These are phyloP conservation scores for Glonium stellatum DNA, from an alignment of 495 filamentous ascomycete genomes.

Conservation along the genomic window DNA sequence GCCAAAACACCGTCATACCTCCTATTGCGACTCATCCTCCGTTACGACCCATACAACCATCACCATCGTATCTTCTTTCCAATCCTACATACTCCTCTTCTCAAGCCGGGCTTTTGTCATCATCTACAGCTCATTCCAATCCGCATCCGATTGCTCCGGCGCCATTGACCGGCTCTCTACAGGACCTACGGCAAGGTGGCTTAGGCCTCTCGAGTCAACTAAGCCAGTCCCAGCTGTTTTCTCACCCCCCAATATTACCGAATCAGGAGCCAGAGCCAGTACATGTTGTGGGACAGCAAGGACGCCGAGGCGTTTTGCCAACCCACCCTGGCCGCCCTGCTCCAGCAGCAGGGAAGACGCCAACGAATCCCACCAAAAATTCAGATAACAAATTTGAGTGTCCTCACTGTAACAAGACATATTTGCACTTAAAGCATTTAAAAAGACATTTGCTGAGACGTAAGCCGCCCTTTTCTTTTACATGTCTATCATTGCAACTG, in stretches of 20 bases:
- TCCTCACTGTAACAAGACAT: conserved; percentile 94
- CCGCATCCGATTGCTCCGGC: conserved; percentile 16
- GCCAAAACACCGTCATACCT: conserved; percentile 16
- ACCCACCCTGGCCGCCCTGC: conserved; percentile 76
- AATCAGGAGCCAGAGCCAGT: conserved; percentile 55
- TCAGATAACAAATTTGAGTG: conserved; percentile 96
- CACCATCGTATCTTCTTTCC: conserved; percentile 14
- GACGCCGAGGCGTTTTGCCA: conserved; percentile 80
- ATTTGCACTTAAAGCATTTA: conserved; percentile 93
- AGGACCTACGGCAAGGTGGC: conserved; percentile 20
- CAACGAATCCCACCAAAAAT: conserved; percentile 82
- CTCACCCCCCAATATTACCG: conserved; percentile 18
- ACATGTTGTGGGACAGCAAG: conserved; percentile 89
- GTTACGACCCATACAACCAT: conserved; percentile 25
- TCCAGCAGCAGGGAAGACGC: conserved; percentile 62
- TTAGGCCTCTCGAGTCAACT: conserved; percentile 9
- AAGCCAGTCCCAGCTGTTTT: conserved; percentile 18
- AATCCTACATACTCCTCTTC: conserved; percentile 17
- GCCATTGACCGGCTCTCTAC: conserved; percentile 15
- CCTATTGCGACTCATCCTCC: conserved; percentile 22
- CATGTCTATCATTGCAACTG: neutral
- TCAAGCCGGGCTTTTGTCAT: conserved; percentile 16
- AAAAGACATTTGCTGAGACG: conserved; percentile 92
- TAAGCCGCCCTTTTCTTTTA: conserved; percentile 49
- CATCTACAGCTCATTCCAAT: conserved; percentile 16